Percentiles rank a stretch among this genome's conserved stretches.
phyloP scores from a whole-genome alignment of 805 yeast species.

The Teunomyces panamensis region DNA sequence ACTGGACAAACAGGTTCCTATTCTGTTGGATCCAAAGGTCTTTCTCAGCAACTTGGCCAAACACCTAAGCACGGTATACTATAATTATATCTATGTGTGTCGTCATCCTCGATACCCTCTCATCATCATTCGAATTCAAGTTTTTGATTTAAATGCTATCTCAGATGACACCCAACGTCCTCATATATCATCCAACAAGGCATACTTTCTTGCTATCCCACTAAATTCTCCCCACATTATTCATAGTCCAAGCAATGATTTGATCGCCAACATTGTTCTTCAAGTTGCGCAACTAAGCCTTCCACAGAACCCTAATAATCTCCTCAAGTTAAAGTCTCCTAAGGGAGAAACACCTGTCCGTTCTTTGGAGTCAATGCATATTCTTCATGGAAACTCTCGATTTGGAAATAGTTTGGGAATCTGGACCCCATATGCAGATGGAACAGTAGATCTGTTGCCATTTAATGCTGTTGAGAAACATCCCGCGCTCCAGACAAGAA shows the following conservation, averaged over 20 bases:
- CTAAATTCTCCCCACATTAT: slow-evolving; percentile 63
- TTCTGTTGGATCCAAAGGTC: slow-evolving; percentile 47
- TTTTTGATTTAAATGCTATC: slow-evolving; percentile 49
- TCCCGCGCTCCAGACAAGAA: slow-evolving; percentile 21
- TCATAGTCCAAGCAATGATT: slow-evolving; percentile 46
- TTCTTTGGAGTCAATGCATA: slow-evolving; percentile 55
- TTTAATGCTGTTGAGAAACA: slow-evolving; percentile 47
- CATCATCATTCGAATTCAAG: slow-evolving; percentile 61
- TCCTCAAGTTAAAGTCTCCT: slow-evolving; percentile 38
- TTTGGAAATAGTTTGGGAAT: slow-evolving; percentile 61
- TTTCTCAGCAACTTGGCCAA: slow-evolving; percentile 48
- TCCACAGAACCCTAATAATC: slow-evolving; percentile 41
- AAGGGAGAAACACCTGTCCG: slow-evolving; percentile 32
- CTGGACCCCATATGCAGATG: slow-evolving; percentile 74
- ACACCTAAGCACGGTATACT: slow-evolving; percentile 50
- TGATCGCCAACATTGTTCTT: slow-evolving; percentile 50
- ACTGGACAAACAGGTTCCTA: slow-evolving; percentile 23
- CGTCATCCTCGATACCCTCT: slow-evolving; percentile 63
- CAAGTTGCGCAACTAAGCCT: slow-evolving; percentile 59
- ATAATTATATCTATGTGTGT: slow-evolving; percentile 64
- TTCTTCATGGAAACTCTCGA: slow-evolving; percentile 61
- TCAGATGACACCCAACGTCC: slow-evolving; percentile 21
- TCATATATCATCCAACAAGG: slow-evolving; percentile 52
- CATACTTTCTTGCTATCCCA: slow-evolving; percentile 68
- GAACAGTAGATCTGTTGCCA: slow-evolving; percentile 63